phyloP scores from a whole-genome alignment of 768 basidiomycete genomes.

The Tubosaeta brunneosetosa region DNA sequence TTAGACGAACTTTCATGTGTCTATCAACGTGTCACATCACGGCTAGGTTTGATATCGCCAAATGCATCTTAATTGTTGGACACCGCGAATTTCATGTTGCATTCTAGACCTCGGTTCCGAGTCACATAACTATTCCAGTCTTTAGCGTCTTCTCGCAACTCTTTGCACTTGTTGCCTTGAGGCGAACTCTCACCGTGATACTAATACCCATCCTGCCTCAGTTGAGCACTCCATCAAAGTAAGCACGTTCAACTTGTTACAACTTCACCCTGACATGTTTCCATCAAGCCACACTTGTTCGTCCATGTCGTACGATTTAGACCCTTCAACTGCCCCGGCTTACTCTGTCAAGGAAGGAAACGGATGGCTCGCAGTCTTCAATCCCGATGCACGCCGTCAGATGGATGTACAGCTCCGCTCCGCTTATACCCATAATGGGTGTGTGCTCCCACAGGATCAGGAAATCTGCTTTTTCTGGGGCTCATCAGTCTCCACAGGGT shows the following conservation, averaged over 20 bases:
- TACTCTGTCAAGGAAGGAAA: slow-evolving; percentile 41
- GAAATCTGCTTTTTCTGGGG: slow-evolving; percentile 5
- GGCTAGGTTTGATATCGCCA: background rate
- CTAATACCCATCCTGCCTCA: background rate
- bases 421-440: slow-evolving; percentile 82
- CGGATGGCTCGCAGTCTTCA: slow-evolving; percentile 54
- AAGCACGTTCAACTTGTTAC: background rate
- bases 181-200: background rate
- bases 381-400: slow-evolving; percentile 42
- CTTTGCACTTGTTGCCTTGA: background rate
- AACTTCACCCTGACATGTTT: slow-evolving; percentile 2
- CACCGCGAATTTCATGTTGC: background rate
- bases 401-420: slow-evolving; percentile 59
- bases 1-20: background rate
- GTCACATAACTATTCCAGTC: background rate
- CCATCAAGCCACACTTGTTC: background rate
- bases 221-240: background rate
- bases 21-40: background rate
- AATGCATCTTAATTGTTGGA: background rate
- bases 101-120: background rate
- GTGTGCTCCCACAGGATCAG: slow-evolving; percentile 19
- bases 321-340: slow-evolving; percentile 25
- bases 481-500: slow-evolving; percentile 19
- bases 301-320: slow-evolving; percentile 23
- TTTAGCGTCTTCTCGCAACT: background rate